Conservation (phyloP, 148 eudicot species). For the Camellia granthamiana region DNA sequence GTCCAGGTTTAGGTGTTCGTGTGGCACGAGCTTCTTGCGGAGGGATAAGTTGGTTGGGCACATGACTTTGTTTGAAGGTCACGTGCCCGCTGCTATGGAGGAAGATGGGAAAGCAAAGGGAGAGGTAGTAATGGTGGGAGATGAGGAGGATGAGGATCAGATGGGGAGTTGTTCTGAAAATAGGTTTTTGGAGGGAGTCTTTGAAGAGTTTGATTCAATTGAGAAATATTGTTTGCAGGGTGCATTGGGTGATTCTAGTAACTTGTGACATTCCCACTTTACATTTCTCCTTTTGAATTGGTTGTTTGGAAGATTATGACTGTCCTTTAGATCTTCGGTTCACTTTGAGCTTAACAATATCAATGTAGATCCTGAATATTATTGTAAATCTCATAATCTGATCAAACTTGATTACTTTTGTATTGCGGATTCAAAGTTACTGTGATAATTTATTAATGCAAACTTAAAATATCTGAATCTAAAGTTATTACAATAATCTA, state of each 20-base stretch:
- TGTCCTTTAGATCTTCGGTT: too few relatives aligned
- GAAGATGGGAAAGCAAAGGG: slow-evolving; percentile 3
- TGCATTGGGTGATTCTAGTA: not conserved
- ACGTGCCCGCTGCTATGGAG: slow-evolving; percentile 46
- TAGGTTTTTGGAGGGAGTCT: not conserved
- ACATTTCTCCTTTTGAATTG: too few relatives aligned
- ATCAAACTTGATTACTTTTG: too few relatives aligned
- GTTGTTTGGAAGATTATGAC: too few relatives aligned
- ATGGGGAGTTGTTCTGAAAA: not conserved
- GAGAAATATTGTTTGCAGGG: not conserved
- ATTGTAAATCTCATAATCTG: too few relatives aligned
- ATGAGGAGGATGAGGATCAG: not conserved
- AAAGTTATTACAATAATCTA: too few relatives aligned
- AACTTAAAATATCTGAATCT: too few relatives aligned
- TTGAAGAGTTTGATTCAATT: not conserved
- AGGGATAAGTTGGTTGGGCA: slow-evolving; percentile 68
- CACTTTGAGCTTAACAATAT: too few relatives aligned
- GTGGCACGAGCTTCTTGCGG: slow-evolving; percentile 53
- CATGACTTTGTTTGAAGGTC: slow-evolving; percentile 64
- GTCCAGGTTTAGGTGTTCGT: slow-evolving; percentile 44
- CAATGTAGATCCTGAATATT: too few relatives aligned
- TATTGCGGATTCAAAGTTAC: too few relatives aligned
- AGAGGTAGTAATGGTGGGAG: not conserved
- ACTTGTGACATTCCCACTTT: too few relatives aligned
- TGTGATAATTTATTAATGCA: too few relatives aligned